phyloP scores from a whole-genome alignment of 2,329 filamentous ascomycete species.

The Tolypocladium guangdongense region DNA sequence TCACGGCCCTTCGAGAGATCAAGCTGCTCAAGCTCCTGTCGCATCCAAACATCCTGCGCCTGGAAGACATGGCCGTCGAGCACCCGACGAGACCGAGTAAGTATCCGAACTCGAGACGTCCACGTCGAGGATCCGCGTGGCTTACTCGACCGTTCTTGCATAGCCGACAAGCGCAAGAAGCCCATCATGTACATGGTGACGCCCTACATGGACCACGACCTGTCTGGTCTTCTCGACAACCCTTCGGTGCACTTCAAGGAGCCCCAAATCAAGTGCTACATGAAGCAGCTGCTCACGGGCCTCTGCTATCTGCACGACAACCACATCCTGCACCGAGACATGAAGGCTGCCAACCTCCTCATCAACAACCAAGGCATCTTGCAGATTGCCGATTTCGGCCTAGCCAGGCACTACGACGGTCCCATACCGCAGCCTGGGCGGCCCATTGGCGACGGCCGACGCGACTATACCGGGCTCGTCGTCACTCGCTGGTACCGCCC shows the following conservation, averaged over 20 bases:
- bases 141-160: neutral
- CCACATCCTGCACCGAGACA: slow-evolving; percentile 87
- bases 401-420: slow-evolving; percentile 89
- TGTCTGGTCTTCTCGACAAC: slow-evolving; percentile 95
- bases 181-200: slow-evolving; percentile 97
- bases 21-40: slow-evolving; percentile 94
- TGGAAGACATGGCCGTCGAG: slow-evolving; percentile 97
- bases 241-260: slow-evolving; percentile 79
- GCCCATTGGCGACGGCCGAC: slow-evolving; percentile 71
- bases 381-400: slow-evolving; percentile 94
- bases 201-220: slow-evolving; percentile 97
- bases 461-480: slow-evolving; percentile 93
- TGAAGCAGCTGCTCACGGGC: slow-evolving; percentile 85
- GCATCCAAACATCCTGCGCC: slow-evolving; percentile 73
- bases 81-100: slow-evolving; percentile 50
- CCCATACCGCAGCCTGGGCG: slow-evolving; percentile 62
- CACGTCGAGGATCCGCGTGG: neutral
- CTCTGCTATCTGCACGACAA: slow-evolving; percentile 82
- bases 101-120: slow-evolving; percentile 9
- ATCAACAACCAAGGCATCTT: slow-evolving; percentile 91
- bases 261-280: slow-evolving; percentile 94
- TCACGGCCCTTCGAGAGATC: slow-evolving; percentile 93
- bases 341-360: slow-evolving; percentile 96
- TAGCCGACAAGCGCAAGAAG: slow-evolving; percentile 67
- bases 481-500: slow-evolving; percentile 97